Evolutionary conservation across 805 yeast genomes (phyloP).

Genomic region (Ogataea wickerhamii): DNA sequence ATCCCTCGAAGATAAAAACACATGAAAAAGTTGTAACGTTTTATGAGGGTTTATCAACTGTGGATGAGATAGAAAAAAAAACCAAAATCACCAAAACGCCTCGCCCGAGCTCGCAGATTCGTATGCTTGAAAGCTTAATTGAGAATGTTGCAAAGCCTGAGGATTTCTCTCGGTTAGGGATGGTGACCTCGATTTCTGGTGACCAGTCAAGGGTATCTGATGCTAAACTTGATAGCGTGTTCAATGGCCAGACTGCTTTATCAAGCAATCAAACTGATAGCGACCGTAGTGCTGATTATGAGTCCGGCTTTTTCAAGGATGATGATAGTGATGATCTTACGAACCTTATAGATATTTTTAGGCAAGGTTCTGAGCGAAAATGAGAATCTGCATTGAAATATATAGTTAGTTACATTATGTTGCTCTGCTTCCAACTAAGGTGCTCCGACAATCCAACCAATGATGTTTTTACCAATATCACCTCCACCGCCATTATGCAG

Average conservation of each 20-base stretch:
- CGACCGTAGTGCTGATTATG: not conserved
- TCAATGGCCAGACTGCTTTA: no score
- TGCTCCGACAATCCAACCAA: conserved; percentile 36
- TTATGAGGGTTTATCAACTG: conserved; percentile 47
- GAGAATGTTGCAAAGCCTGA: conserved; percentile 12
- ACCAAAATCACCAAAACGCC: not conserved
- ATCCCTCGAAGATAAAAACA: conserved; percentile 58
- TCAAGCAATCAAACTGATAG: no score
- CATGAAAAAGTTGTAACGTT: conserved; percentile 70
- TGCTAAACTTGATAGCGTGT: no score
- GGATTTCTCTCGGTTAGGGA: conserved; percentile 8
- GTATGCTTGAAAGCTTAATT: conserved; percentile 10
- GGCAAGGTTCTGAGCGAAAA: not conserved
- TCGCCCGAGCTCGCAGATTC: conserved; percentile 8
- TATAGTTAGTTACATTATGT: not conserved
- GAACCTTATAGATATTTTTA: conserved; percentile 1
- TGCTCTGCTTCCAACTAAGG: conserved; percentile 8
- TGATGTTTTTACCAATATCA: conserved; percentile 32
- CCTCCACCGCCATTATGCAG: conserved; percentile 17
- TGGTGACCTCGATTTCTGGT: not conserved
- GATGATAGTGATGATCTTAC: conserved; percentile 3
- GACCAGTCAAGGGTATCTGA: no score
- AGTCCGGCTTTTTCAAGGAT: conserved; percentile 4
- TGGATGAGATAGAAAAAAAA: conserved; percentile 27
- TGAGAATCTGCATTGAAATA: no score